phyloP scores from a whole-genome alignment of 305 asterid genomes.

The Rubia balearica region DNA sequence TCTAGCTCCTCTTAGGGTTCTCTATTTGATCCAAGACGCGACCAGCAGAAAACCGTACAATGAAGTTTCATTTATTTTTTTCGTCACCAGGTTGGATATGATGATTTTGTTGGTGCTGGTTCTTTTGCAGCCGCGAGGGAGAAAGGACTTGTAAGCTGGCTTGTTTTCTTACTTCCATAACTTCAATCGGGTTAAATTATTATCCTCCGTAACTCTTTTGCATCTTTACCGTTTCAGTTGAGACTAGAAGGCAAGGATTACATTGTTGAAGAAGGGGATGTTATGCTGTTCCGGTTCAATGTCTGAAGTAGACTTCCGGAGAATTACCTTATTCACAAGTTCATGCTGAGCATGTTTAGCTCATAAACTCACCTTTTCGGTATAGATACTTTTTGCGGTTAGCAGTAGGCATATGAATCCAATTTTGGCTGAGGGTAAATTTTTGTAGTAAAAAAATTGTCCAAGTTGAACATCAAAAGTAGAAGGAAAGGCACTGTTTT shows the following conservation, averaged over 20 bases:
- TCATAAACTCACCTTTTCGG: neutral
- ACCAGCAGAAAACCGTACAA: neutral
- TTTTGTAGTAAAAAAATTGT: neutral
- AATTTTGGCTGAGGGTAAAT: slow-evolving; percentile 7
- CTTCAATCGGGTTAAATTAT: neutral
- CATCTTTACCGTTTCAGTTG: slow-evolving; percentile 48
- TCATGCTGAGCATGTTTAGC: neutral
- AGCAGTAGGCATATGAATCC: neutral
- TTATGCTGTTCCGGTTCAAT: slow-evolving; percentile 84
- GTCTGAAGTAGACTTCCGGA: slow-evolving; percentile 34
- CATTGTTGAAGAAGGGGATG: slow-evolving; percentile 85
- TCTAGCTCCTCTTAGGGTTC: neutral
- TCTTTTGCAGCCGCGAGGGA: slow-evolving; percentile 90
- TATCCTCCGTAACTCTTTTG: neutral
- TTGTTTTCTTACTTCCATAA: slow-evolving; percentile 8
- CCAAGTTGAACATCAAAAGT: neutral
- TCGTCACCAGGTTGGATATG: slow-evolving; percentile 62
- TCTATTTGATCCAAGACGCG: neutral
- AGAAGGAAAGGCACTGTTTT: neutral
- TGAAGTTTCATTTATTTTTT: slow-evolving; percentile 6
- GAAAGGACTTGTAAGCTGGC: slow-evolving; percentile 83
- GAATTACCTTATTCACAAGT: slow-evolving; percentile 10
- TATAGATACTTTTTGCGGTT: neutral
- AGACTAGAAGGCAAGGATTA: slow-evolving; percentile 95
- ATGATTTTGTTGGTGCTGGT: slow-evolving; percentile 90